Conservation (phyloP, 768 basidiomycete species). For the Hygrophoropsis aurantiaca region DNA sequence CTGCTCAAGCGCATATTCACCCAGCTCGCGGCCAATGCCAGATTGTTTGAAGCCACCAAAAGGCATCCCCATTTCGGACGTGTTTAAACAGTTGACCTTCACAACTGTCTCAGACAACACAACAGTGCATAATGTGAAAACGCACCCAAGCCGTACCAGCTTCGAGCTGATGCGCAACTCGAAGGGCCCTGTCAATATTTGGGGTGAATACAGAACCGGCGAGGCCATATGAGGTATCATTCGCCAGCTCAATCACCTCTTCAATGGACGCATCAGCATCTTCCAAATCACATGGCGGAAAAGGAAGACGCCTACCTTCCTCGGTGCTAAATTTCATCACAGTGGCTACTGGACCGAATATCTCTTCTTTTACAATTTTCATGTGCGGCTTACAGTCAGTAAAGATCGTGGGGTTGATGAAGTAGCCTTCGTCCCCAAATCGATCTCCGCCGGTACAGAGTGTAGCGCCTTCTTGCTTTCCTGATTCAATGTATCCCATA, state of each 20-base stretch:
- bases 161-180: constrained; percentile 39
- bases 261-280: neutral
- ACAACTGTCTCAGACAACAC: neutral
- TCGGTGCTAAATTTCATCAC: constrained; percentile 65
- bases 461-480: constrained; percentile 58
- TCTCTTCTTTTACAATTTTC: constrained; percentile 59
- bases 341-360: constrained; percentile 72
- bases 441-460: constrained; percentile 55
- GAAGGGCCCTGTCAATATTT: constrained; percentile 43
- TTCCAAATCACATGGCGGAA: neutral
- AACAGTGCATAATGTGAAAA: neutral
- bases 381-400: constrained; percentile 54
- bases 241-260: constrained; percentile 40
- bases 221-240: constrained; percentile 52
- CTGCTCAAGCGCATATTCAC: constrained; percentile 52
- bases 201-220: constrained; percentile 53
- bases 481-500: constrained; percentile 60
- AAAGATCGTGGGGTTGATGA: constrained; percentile 63
- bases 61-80: constrained; percentile 48
- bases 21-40: constrained; percentile 71
- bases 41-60: constrained; percentile 77
- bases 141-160: constrained; percentile 40
- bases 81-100: constrained; percentile 44
- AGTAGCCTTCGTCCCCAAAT: constrained; percentile 58
- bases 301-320: constrained; percentile 30